phyloP scores from a whole-genome alignment of 768 basidiomycete genomes.

The Calocybe gangraenosa region DNA sequence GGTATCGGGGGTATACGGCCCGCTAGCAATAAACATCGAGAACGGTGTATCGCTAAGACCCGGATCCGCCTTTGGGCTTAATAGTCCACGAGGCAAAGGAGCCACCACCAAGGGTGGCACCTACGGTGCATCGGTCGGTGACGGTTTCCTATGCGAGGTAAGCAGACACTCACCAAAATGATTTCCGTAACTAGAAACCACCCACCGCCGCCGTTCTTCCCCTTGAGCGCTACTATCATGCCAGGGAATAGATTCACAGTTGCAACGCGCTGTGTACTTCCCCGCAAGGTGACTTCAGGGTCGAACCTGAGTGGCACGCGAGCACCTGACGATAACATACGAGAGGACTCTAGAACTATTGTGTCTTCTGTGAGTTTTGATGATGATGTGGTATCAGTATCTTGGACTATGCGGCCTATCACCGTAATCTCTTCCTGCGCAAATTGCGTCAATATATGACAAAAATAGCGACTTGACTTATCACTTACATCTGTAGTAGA shows the following conservation, averaged over 20 bases:
- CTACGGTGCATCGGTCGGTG: conserved; percentile 30
- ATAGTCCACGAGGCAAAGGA: conserved; percentile 20
- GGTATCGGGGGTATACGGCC: conserved; percentile 80
- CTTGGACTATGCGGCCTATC: conserved; percentile 72
- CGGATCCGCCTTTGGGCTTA: conserved; percentile 31
- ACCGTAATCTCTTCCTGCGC: conserved; percentile 59
- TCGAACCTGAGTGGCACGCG: conserved; percentile 71
- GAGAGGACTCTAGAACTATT: conserved; percentile 79
- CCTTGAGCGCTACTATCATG: conserved; percentile 79
- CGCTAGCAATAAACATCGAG: conserved; percentile 70
- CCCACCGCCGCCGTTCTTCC: conserved; percentile 87
- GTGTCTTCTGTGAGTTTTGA: conserved; percentile 72
- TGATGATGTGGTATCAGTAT: conserved; percentile 50
- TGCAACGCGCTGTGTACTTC: conserved; percentile 54
- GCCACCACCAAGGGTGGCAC: conserved; percentile 56
- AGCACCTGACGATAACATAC: conserved; percentile 64
- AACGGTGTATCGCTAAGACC: conserved; percentile 44
- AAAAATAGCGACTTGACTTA: background rate
- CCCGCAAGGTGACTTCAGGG: conserved; percentile 59
- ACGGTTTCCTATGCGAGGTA: background rate
- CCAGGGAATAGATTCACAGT: conserved; percentile 85
- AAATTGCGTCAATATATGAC: conserved; percentile 1
- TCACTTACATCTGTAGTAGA: conserved; percentile 37
- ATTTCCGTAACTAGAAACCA: conserved; percentile 84
- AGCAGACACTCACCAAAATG: conserved; percentile 56